Percentiles rank a stretch among this genome's conserved stretches.
Conservation (phyloP, 108 stramenopile genomes). For the Epipyxis sp. region DNA sequence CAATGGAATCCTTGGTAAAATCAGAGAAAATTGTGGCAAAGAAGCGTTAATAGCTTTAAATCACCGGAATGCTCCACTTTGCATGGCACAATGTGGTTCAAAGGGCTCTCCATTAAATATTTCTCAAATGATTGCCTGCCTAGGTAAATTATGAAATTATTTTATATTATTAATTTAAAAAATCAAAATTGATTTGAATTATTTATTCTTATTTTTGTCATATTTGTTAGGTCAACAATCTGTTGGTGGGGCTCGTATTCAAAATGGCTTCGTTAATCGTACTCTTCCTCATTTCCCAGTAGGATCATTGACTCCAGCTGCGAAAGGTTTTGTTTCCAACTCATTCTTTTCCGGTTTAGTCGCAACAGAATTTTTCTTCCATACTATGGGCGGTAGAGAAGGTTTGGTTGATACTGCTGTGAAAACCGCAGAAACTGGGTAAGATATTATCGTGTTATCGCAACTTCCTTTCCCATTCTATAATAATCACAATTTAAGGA, state of each 20-base stretch:
- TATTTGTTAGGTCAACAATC: slow-evolving; percentile 99
- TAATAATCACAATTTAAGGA: no score
- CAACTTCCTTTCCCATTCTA: no score
- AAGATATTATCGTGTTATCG: no score
- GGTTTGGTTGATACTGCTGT: slow-evolving; percentile 99
- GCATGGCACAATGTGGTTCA: slow-evolving; percentile 97
- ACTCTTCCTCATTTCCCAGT: slow-evolving; percentile 82
- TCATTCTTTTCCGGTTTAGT: slow-evolving; percentile 93
- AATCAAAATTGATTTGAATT: no score
- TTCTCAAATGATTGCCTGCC: slow-evolving; percentile 99
- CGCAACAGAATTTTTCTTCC: slow-evolving; percentile 99
- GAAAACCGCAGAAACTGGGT: slow-evolving; percentile 99
- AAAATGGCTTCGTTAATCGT: slow-evolving; percentile 93
- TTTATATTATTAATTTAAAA: no score
- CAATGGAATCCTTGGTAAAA: slow-evolving; percentile 80
- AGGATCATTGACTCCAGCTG: slow-evolving; percentile 78
- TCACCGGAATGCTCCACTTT: slow-evolving; percentile 58
- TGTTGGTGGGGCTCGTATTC: slow-evolving; percentile 93
- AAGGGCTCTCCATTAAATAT: slow-evolving; percentile 96
- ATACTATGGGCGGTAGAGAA: slow-evolving; percentile 97
- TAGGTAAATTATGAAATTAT: no score
- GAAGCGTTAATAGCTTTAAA: slow-evolving; percentile 83
- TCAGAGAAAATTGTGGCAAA: slow-evolving; percentile 88
- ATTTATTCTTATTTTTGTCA: no score
- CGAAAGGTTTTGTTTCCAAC: slow-evolving; percentile 95